Evolutionary conservation across 331 rosid genomes (phyloP).

Genomic region (Malus hybrid): DNA sequence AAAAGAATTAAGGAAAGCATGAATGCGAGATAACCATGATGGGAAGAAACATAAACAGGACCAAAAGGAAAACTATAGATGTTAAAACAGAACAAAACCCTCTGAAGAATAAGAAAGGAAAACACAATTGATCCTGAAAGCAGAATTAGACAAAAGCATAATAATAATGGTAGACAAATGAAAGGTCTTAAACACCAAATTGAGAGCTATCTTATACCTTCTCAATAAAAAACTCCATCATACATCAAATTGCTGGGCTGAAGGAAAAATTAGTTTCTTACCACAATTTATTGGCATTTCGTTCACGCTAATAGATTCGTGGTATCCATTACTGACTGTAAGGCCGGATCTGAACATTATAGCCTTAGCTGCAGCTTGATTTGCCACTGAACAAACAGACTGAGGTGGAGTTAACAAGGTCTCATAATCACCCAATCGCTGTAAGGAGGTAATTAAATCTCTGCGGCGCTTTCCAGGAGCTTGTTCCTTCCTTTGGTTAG

Average conservation of each 20-base stretch:
- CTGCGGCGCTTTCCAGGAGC: slow-evolving; percentile 48
- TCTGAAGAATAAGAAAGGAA: not conserved
- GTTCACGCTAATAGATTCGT: slow-evolving; percentile 36
- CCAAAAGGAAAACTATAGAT: not conserved
- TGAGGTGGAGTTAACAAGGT: slow-evolving; percentile 65
- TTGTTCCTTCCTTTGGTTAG: slow-evolving; percentile 47
- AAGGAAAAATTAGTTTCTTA: slow-evolving; percentile 42
- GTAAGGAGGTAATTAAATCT: slow-evolving; percentile 66
- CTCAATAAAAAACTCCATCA: slow-evolving; percentile 4
- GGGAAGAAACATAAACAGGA: not conserved
- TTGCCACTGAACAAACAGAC: slow-evolving; percentile 46
- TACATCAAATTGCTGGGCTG: slow-evolving; percentile 9
- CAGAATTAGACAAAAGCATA: not conserved
- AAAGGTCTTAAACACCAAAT: not conserved
- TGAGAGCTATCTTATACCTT: not conserved
- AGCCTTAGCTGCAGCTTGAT: slow-evolving; percentile 94
- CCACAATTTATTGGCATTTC: slow-evolving; percentile 61
- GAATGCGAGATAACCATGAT: not conserved
- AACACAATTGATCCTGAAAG: not conserved
- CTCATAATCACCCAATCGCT: slow-evolving; percentile 65
- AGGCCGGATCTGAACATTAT: slow-evolving; percentile 56
- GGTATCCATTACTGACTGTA: slow-evolving; percentile 42
- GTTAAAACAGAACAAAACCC: not conserved
- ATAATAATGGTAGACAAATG: not conserved
- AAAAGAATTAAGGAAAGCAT: slow-evolving; percentile 3